Evolutionary conservation across 2,329 filamentous ascomycete species (phyloP).

Genomic region (Penicillium sp.): DNA sequence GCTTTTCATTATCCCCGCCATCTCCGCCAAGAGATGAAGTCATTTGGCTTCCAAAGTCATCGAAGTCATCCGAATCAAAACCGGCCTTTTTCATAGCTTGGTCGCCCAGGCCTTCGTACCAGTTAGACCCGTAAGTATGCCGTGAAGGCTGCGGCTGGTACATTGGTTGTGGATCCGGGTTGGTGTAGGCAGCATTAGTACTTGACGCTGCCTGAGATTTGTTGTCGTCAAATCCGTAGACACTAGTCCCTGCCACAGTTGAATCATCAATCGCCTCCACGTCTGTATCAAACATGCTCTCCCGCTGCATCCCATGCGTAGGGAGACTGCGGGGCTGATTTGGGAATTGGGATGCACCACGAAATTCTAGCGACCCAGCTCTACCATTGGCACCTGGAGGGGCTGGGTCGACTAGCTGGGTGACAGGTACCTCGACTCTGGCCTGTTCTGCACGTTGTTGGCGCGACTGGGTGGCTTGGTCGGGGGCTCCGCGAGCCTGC

Average conservation of each 20-base stretch:
- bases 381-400: slow-evolving; percentile 15
- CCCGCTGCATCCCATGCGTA: slow-evolving; percentile 13
- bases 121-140: slow-evolving; percentile 28
- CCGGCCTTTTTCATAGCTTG: slow-evolving; percentile 34
- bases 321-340: slow-evolving; percentile 11
- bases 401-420: slow-evolving; percentile 21
- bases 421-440: slow-evolving; percentile 32
- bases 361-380: slow-evolving; percentile 11
- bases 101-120: slow-evolving; percentile 34
- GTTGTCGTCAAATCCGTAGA: slow-evolving; percentile 34
- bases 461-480: slow-evolving; percentile 26
- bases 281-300: slow-evolving; percentile 42
- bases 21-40: slow-evolving; percentile 27
- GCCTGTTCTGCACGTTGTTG: slow-evolving; percentile 35
- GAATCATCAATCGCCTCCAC: slow-evolving; percentile 44
- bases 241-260: slow-evolving; percentile 39
- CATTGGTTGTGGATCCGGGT: slow-evolving; percentile 17
- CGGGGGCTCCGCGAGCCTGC: slow-evolving; percentile 25
- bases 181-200: slow-evolving; percentile 18
- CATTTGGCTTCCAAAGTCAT: slow-evolving; percentile 28
- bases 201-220: slow-evolving; percentile 22
- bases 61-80: slow-evolving; percentile 35
- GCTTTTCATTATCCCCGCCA: slow-evolving; percentile 30
- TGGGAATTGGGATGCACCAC: slow-evolving; percentile 16
- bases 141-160: slow-evolving; percentile 24